A percentile compares a stretch with the other conserved stretches of the same genome.
phyloP scores from a whole-genome alignment of 495 filamentous ascomycete genomes.

The Aspergillus bridgeri region DNA sequence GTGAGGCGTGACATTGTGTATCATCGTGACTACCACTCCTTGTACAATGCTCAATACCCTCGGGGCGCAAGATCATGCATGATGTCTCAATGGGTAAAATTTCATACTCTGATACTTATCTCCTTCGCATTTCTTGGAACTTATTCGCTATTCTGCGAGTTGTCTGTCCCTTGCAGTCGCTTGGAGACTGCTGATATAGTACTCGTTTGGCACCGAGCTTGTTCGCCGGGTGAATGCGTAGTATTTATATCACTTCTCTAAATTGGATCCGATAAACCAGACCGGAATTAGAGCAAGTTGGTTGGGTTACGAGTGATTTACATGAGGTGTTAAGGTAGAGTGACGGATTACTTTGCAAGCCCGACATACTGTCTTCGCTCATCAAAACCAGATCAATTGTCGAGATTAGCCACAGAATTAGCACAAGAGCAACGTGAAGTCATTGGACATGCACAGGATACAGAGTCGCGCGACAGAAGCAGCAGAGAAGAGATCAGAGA shows the following conservation, averaged over 20 bases:
- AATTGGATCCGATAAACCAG: not conserved
- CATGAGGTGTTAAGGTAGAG: no score
- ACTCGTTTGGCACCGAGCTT: not conserved
- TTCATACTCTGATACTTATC: conserved; percentile 16
- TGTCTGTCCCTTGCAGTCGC: not conserved
- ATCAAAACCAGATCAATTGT: conserved; percentile 3
- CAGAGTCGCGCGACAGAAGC: conserved; percentile 9
- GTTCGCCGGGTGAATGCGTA: not conserved
- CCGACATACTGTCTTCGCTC: not conserved
- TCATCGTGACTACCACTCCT: conserved; percentile 19
- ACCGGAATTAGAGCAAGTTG: not conserved
- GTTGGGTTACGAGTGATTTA: not conserved
- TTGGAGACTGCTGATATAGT: not conserved
- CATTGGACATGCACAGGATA: conserved; percentile 20
- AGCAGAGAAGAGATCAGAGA: conserved; percentile 5
- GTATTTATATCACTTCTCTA: not conserved
- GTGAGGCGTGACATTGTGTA: conserved; percentile 37
- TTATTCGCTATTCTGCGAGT: not conserved
- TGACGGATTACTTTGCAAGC: no score
- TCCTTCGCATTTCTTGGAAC: not conserved
- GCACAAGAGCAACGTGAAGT: conserved; percentile 14
- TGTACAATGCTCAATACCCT: conserved; percentile 49
- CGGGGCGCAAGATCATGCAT: conserved; percentile 32
- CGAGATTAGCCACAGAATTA: conserved; percentile 9
- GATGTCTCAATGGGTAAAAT: conserved; percentile 23